Evolutionary conservation across 1,284 basidiomycete species (phyloP), one percentile per base, ranked within the genome.

Genomic region (Sanghuangporus weigelae): DNA sequence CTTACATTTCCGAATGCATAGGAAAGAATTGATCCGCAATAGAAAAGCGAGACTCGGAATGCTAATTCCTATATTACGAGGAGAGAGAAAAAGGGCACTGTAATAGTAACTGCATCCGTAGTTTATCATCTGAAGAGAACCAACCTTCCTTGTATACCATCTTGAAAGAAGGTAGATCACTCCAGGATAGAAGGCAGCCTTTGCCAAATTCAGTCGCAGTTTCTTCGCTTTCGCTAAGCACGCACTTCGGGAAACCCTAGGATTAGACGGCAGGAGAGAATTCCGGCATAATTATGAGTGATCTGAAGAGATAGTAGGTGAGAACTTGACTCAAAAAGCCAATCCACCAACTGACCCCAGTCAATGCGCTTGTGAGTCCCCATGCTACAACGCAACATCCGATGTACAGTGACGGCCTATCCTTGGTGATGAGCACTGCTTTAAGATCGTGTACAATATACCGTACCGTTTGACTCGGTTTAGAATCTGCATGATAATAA

Each of bases 381-480:
- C 87, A 89, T 0, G 78, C 63, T n/a, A 86, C 74, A n/a, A 85
- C 82, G 63, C 85, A 87, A 14, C 68, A 66, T 3, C 84, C 84
- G 23, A 89, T 86, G 68, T 86, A 88, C 40, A 80, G 71, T 0
- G 86, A 84, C 1, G 87, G 86, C 60, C 85, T 86, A 21, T 19
- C 7, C 19, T 19, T 19, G 31, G 26, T 6, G n/a, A n/a, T 21
- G 23, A 56, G 39, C 35, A 49, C 1, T 11, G 39, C n/a, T 19
- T 46, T 39, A 12, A 12, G 2, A 35, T 39, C 10, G 11, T 14
- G 42, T 3, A 14, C n/a, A 3, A 44, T n/a, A 44, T 21, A 31
- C 59, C 53, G 26, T 62, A 82, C 84, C 82, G 77, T 49, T 77
- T 76, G 53, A 85, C 77, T 63, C 78, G 77, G 63, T 84, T 84